Conservation (phyloP, 257 asterid species). For the Solanum rostratum region DNA sequence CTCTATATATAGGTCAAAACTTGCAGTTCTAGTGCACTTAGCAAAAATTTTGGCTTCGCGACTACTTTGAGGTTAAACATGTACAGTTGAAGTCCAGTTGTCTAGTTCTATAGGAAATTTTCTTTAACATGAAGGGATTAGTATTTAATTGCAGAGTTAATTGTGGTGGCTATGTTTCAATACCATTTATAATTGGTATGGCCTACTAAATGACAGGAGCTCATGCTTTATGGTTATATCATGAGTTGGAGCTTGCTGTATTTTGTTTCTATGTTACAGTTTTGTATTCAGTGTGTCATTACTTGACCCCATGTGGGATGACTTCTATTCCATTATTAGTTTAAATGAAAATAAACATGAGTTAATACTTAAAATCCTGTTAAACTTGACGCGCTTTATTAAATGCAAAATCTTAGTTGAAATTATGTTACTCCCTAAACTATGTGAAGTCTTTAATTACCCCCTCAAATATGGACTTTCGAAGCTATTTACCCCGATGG, state of each 20-base stretch:
- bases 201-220: neutral
- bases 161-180: neutral
- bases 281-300: neutral
- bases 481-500: too few species aligned
- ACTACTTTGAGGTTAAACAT: neutral
- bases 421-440: too few species aligned
- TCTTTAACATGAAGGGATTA: neutral
- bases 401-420: too few species aligned
- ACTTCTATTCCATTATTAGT: neutral
- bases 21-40: neutral
- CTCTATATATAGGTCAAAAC: neutral
- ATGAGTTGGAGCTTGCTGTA: conserved; percentile 2
- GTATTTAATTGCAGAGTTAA: neutral
- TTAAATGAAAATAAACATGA: neutral
- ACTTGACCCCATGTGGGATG: neutral
- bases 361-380: too few species aligned
- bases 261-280: neutral
- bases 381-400: too few species aligned
- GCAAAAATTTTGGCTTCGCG: neutral
- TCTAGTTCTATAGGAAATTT: neutral
- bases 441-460: too few species aligned
- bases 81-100: neutral
- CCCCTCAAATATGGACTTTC: too few species aligned
- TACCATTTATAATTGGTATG: neutral
- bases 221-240: neutral